A percentile compares a stretch with the other conserved stretches of the same genome.
Conservation (phyloP, 371 early-diverging fungal species). For the Mortierella sp. region DNA sequence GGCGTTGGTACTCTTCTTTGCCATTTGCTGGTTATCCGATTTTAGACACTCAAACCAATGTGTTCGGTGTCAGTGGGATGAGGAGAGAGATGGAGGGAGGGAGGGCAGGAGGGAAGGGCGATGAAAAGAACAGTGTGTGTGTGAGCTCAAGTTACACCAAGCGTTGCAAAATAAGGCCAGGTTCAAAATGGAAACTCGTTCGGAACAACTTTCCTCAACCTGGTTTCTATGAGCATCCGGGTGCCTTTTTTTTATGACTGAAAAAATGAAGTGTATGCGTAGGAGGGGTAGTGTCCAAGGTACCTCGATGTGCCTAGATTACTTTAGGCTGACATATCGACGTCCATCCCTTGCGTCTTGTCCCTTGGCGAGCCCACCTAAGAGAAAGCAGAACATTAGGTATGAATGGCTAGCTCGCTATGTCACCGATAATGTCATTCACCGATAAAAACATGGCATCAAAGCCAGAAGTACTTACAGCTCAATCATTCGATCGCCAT, state of each 20-base stretch:
- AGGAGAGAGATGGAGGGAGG: not conserved
- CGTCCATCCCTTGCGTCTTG: conserved; percentile 56
- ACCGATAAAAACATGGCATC: not conserved
- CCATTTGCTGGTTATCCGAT: not conserved
- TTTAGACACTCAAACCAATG: not conserved
- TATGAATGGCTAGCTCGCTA: too few species aligned
- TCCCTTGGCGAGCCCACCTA: conserved; percentile 55
- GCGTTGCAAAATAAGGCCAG: not conserved
- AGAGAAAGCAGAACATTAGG: not conserved
- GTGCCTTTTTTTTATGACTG: not conserved
- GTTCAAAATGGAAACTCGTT: not conserved
- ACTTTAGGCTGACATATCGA: conserved; percentile 47
- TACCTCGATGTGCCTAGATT: not conserved
- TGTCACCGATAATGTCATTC: too few species aligned
- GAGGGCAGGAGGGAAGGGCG: not conserved
- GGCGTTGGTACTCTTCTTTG: not conserved
- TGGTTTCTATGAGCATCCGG: not conserved
- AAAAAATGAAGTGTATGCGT: not conserved
- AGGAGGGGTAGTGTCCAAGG: not conserved
- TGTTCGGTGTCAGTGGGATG: not conserved
- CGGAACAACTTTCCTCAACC: not conserved
- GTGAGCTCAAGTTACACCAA: not conserved
- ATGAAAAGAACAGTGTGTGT: not conserved
- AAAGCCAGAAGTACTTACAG: conserved; percentile 67
- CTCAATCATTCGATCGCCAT: conserved; percentile 78